phyloP scores from a whole-genome alignment of 2,329 filamentous ascomycete species.

The Chrysoporthe austroafricana region DNA sequence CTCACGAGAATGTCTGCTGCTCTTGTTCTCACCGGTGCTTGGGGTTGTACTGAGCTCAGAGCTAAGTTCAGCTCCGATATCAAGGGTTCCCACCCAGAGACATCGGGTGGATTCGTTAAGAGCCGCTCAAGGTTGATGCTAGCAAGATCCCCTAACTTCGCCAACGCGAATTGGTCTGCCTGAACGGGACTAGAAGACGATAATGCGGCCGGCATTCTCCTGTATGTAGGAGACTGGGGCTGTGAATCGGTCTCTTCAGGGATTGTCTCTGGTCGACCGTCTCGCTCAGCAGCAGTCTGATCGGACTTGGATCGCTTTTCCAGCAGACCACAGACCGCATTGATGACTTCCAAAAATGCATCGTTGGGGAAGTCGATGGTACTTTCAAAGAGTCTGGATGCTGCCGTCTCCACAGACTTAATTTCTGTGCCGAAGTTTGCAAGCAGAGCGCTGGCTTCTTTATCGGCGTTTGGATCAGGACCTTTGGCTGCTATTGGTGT shows the following conservation, averaged over 20 bases:
- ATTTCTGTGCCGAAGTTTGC: slow-evolving; percentile 80
- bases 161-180: slow-evolving; percentile 69
- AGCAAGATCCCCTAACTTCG: slow-evolving; percentile 74
- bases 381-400: slow-evolving; percentile 85
- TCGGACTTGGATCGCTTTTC: slow-evolving; percentile 41
- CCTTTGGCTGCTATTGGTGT: slow-evolving; percentile 52
- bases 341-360: slow-evolving; percentile 77
- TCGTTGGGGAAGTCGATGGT: slow-evolving; percentile 87
- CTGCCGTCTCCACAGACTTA: slow-evolving; percentile 85
- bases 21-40: slow-evolving; percentile 58
- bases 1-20: slow-evolving; percentile 68
- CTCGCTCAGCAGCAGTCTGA: slow-evolving; percentile 33
- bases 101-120: slow-evolving; percentile 64
- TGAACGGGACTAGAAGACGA: slow-evolving; percentile 56
- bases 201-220: slow-evolving; percentile 53
- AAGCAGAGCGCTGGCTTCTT: slow-evolving; percentile 55
- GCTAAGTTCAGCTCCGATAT: slow-evolving; percentile 57
- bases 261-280: slow-evolving; percentile 44
- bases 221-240: slow-evolving; percentile 42
- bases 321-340: slow-evolving; percentile 74
- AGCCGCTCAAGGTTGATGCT: slow-evolving; percentile 77
- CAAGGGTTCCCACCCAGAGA: slow-evolving; percentile 77
- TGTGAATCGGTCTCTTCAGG: slow-evolving; percentile 34
- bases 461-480: slow-evolving; percentile 53
- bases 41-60: slow-evolving; percentile 56